Base-by-base conservation (phyloP, 768 basidiomycete genomes). In the Coprinopsis sp. region DNA sequence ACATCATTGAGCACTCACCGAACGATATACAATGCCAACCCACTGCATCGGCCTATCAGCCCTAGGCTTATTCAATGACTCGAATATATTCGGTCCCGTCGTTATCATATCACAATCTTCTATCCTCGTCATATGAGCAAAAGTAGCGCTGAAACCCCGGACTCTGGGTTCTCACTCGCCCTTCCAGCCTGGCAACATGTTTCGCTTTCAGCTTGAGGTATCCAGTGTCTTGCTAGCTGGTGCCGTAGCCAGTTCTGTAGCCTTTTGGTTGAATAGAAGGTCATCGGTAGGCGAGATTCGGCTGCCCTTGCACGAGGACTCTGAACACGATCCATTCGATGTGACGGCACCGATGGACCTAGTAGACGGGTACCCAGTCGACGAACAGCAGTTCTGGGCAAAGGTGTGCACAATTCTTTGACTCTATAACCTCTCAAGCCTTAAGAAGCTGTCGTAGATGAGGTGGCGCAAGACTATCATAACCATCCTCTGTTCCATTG, bases 281-380 rank as follows among this genome's bases (percentile, higher is more conserved):
- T 10, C n/a, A 11, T 61, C 54, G 34, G 72, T 74, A 27, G 77
- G 76, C 27, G 78, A 78, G 59, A 74, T 67, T 27, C 50, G 57
- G 23, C 57, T 67, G 13, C 60, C 64, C 25, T 47, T 43, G 5
- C 50, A 57, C 30, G 47, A 44, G 19, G 51, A 61, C 8, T 44
- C 42, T 25, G 19, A 33, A 81, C 58, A 58, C 28, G 66, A 67
- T 52, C 58, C 64, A 14, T 63, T 66, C 37, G 63, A 66, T 46
- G 81, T 91, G n/a, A 76, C 79, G 16, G 79, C 59, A n/a, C 77
- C 81, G 8, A 82, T 84, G 58, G 89, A 91, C 61, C 19, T 64
- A 2, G 44, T 57, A 12, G 61, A 67, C 23, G 66, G 66, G 7
- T 62, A 63, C 40, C 61, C 64, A 33, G 57, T 66, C 41, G 61